Percentiles rank a stretch among this genome's conserved stretches.
phyloP scores from a whole-genome alignment of 140 eudicot genomes.

The Senecio squalidus region DNA sequence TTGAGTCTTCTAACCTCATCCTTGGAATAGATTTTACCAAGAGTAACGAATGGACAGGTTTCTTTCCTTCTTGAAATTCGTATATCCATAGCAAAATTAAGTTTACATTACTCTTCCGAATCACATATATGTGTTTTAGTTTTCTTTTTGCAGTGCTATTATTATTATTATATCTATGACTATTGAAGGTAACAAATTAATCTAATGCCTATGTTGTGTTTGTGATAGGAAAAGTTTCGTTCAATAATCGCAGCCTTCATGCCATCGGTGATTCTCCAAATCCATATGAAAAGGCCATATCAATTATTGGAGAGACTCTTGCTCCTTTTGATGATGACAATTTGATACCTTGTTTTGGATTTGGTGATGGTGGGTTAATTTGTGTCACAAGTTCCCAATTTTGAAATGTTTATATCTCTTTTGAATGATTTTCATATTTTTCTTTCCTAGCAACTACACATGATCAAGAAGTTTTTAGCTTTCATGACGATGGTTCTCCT shows the following conservation, averaged over 20 bases:
- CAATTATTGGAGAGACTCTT: conserved; percentile 67
- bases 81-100: too few relatives aligned
- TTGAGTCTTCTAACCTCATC: conserved; percentile 83
- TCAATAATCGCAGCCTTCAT: conserved; percentile 65
- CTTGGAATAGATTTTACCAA: conserved; percentile 77
- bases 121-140: not conserved
- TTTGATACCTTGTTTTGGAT: conserved; percentile 82
- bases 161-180: not conserved
- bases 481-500: conserved; percentile 59
- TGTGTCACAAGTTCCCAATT: not conserved
- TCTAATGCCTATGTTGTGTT: conserved; percentile 15
- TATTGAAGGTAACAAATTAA: not conserved
- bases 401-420: not conserved
- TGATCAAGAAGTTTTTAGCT: conserved; percentile 72
- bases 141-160: not conserved
- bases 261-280: conserved; percentile 54
- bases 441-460: conserved; percentile 53
- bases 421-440: not conserved
- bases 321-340: conserved; percentile 84
- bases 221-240: conserved; percentile 55
- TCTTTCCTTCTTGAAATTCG: conserved; percentile 1
- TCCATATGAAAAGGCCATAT: conserved; percentile 81
- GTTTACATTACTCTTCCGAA: too few relatives aligned
- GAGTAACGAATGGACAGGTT: conserved; percentile 94
- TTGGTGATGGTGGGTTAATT: conserved; percentile 62